Evolutionary conservation across 345 rosid species (phyloP).

Genomic region (Corymbia maculata): DNA sequence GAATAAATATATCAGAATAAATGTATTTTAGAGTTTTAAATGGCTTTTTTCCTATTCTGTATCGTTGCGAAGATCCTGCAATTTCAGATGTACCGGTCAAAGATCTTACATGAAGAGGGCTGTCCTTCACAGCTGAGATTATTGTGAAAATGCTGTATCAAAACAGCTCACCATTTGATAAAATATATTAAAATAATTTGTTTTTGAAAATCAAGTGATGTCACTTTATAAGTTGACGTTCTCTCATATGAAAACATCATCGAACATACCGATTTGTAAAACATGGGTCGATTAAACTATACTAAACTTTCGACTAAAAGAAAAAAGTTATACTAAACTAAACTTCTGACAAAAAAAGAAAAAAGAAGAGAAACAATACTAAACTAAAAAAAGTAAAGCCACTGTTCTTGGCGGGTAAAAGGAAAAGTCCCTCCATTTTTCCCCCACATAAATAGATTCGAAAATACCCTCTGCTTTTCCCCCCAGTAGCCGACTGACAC

Average conservation of each 20-base stretch:
- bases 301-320: too few relatives aligned
- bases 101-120: too few relatives aligned
- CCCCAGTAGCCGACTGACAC: constrained; percentile 9
- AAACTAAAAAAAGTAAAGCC: background rate
- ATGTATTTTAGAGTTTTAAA: too few relatives aligned
- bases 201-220: background rate
- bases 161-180: background rate
- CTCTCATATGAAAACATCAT: background rate
- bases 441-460: background rate
- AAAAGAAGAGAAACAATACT: too few relatives aligned
- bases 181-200: background rate
- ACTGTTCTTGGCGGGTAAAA: constrained; percentile 51
- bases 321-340: too few relatives aligned
- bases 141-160: background rate
- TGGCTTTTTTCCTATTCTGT: too few relatives aligned
- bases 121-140: too few relatives aligned
- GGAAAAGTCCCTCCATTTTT: constrained; percentile 2
- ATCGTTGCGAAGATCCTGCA: too few relatives aligned
- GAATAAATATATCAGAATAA: rapidly evolving
- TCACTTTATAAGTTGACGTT: background rate
- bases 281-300: background rate
- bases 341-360: too few relatives aligned
- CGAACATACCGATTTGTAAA: background rate
- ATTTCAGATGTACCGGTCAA: background rate
- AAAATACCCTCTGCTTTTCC: constrained; percentile 18